Evolutionary conservation across 2,329 filamentous ascomycete genomes (phyloP), one percentile per base, ranked within the genome.

Genomic region (Corinectria fuckeliana): DNA sequence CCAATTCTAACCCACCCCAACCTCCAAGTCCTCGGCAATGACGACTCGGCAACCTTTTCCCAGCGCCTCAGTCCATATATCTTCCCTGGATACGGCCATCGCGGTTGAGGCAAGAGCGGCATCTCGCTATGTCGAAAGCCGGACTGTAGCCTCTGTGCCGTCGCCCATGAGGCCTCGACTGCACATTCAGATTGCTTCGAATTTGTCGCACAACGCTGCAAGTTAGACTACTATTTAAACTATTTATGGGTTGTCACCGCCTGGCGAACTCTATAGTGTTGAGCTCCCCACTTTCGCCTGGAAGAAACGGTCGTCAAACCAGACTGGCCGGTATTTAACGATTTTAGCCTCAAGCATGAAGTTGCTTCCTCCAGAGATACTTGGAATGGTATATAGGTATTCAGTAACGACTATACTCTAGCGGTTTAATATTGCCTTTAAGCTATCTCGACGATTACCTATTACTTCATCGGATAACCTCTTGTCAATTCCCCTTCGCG

Each of bases 241-340:
- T 25, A 32, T 36, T 42, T 63, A 13, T 63, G 60, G 60, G 23
- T 53, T 28, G 38, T 36, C 16, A 54, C 56, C 25, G 28, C 32
- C 23, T 63, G 60, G 57, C 45, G 48, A 50, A 21, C 30, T 32
- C 60, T 49, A 25, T 63, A 49, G 60, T 57, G 34, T 25, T 48
- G 36, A 36, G 60, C 60, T 41, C 52, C 60, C 5, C 8, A 38
- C 38, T 44, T 60, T 25, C 13, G 13, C 41, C 56, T 63, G 13
- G 28, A 57, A 28, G 52, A 50, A 32, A 21, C 30, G 13, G 38
- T 36, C 36, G 28, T 42, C 7, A 42, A 26, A 39, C 42, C 36
- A 6, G 49, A 60, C 49, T 41, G 25, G 28, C 18, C 42, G n/a
- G 9, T 42, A n/a, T 25, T 59, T 21, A n/a, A 44, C 13, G 23